These are phyloP conservation scores for Globisporangium abappressorium DNA, from an alignment of 352 stramenopile genomes.

Conservation along the genomic window DNA sequence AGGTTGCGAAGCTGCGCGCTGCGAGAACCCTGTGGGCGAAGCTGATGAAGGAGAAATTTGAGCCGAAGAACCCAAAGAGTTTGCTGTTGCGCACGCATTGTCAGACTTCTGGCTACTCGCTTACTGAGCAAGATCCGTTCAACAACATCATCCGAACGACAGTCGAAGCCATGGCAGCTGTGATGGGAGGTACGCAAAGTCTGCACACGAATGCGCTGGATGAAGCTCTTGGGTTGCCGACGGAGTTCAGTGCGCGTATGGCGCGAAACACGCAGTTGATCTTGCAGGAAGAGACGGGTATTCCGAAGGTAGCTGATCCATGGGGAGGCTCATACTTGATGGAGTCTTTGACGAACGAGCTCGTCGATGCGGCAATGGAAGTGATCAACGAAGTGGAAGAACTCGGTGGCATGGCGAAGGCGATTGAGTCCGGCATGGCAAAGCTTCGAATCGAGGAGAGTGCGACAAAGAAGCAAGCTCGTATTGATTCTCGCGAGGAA, in stretches of 20 bases:
- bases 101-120: constrained; percentile 95
- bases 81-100: constrained; percentile 95
- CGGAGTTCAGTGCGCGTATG: constrained; percentile 94
- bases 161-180: constrained; percentile 89
- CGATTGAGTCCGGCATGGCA: constrained; percentile 94
- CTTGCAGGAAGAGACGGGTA: constrained; percentile 95
- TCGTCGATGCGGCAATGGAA: constrained; percentile 67
- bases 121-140: constrained; percentile 97
- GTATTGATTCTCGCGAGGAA: constrained; percentile 94
- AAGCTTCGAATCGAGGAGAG: constrained; percentile 97
- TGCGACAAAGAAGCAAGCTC: constrained; percentile 93
- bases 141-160: constrained; percentile 98
- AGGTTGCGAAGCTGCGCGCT: constrained; percentile 95
- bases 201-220: constrained; percentile 98
- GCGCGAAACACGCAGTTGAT: constrained; percentile 98
- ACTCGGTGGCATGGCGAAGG: constrained; percentile 95
- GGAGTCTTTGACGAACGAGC: constrained; percentile 93
- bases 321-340: constrained; percentile 98
- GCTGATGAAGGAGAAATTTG: constrained; percentile 92
- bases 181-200: constrained; percentile 94
- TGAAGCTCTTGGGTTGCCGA: constrained; percentile 96
- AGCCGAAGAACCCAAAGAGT: constrained; percentile 93
- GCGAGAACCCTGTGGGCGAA: constrained; percentile 93
- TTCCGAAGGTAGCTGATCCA: constrained; percentile 93
- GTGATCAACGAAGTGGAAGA: constrained; percentile 89